Percentiles rank a stretch among this genome's conserved stretches.
These are phyloP conservation scores for Scleroderma bovista DNA, from an alignment of 768 basidiomycete genomes.

Conservation along the genomic window DNA sequence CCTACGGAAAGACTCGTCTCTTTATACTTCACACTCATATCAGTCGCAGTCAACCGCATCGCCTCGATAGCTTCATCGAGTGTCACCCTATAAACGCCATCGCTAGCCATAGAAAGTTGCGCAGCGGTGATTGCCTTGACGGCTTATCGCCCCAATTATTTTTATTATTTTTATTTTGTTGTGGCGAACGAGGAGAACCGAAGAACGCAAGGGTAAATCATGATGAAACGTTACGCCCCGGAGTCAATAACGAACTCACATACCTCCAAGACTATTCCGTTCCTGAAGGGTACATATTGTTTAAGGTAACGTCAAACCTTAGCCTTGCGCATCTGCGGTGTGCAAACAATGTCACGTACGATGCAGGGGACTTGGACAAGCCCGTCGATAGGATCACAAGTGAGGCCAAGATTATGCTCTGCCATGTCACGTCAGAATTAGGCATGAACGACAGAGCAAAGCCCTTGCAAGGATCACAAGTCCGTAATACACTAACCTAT, in stretches of 20 bases:
- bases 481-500: constrained; percentile 50
- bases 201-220: not conserved
- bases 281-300: constrained; percentile 45
- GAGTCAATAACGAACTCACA: constrained; percentile 7
- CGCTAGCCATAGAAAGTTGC: constrained; percentile 89
- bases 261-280: constrained; percentile 82
- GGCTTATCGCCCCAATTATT: constrained; percentile 37
- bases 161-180: not conserved
- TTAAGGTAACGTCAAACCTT: constrained; percentile 1
- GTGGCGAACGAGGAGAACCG: not conserved
- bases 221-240: not conserved
- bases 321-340: not conserved
- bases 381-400: constrained; percentile 92
- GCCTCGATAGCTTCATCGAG: constrained; percentile 95
- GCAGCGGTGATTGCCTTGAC: constrained; percentile 93
- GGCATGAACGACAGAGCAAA: not conserved
- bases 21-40: constrained; percentile 95
- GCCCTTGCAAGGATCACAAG: too few relatives aligned
- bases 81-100: constrained; percentile 80
- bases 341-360: constrained; percentile 34
- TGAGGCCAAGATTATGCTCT: constrained; percentile 86
- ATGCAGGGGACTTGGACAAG: constrained; percentile 96
- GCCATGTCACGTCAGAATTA: not conserved
- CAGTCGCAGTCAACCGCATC: constrained; percentile 87
- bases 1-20: constrained; percentile 78